Conservation (phyloP, 257 asterid genomes). For the Craterostigma plantagineum region DNA sequence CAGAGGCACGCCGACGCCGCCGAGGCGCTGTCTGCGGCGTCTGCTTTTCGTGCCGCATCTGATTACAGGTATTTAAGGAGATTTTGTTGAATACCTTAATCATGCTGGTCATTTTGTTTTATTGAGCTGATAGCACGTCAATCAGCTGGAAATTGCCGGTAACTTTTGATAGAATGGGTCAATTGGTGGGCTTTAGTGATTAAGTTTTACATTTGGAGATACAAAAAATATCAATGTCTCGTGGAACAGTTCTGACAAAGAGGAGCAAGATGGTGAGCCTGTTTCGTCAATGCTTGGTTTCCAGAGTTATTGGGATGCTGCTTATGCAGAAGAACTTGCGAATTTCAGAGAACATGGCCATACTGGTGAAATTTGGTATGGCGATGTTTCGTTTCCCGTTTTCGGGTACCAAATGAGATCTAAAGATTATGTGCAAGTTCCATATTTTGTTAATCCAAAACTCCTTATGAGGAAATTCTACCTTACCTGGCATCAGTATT, state of each 20-base stretch:
- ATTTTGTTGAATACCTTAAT: too few species aligned
- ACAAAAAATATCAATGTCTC: neutral
- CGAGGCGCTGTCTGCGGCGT: constrained; percentile 57
- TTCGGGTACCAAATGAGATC: neutral
- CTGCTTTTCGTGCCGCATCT: constrained; percentile 56
- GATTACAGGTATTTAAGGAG: constrained; percentile 38
- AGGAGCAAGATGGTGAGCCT: constrained; percentile 66
- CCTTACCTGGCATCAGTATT: constrained; percentile 7
- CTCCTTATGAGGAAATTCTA: constrained; percentile 12
- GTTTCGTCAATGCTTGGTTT: constrained; percentile 74
- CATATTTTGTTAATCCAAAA: constrained; percentile 16
- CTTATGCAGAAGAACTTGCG: constrained; percentile 74
- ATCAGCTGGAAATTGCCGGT: too few species aligned
- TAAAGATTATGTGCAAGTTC: constrained; percentile 16
- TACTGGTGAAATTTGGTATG: constrained; percentile 89
- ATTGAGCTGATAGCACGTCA: neutral
- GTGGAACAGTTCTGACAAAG: constrained; percentile 70
- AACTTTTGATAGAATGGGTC: too few species aligned
- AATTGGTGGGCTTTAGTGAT: too few species aligned
- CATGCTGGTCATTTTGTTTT: too few species aligned
- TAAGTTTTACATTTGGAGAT: neutral
- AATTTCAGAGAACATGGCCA: constrained; percentile 90
- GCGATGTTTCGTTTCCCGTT: constrained; percentile 1
- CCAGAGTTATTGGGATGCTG: constrained; percentile 91
- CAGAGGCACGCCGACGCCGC: constrained; percentile 96